Evolutionary conservation across 176 grass and related monocot species (phyloP).

Genomic region (Musa itinerans): DNA sequence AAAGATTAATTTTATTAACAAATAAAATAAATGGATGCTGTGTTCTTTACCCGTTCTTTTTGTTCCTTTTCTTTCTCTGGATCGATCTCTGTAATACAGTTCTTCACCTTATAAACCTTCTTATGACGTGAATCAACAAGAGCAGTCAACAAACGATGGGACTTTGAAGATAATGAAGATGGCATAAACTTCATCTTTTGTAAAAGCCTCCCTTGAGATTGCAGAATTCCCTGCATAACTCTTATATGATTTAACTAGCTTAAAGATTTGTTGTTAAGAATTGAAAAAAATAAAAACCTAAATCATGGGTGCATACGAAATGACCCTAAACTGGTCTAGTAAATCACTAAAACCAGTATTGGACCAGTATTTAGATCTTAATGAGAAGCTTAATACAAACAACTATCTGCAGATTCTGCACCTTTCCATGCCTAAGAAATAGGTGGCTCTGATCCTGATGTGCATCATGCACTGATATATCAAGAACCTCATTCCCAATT

Average conservation of each 20-base stretch:
- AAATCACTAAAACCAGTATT: too few species aligned
- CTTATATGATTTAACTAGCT: background rate
- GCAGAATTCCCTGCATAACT: conserved; percentile 66
- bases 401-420: conserved; percentile 19
- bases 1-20: too few species aligned
- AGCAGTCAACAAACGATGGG: conserved; percentile 76
- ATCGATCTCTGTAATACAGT: conserved; percentile 82
- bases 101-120: conserved; percentile 90
- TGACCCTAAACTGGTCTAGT: background rate
- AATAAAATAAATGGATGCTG: background rate
- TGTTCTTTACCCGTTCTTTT: conserved; percentile 63
- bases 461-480: conserved; percentile 86
- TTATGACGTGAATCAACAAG: conserved; percentile 95
- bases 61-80: conserved; percentile 82
- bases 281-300: too few species aligned
- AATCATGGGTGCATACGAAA: background rate
- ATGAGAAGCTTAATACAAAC: background rate
- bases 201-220: conserved; percentile 93
- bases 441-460: conserved; percentile 87
- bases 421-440: conserved; percentile 80
- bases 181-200: conserved; percentile 96
- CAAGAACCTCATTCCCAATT: conserved; percentile 97
- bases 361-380: too few species aligned
- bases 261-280: too few species aligned
- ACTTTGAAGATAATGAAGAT: conserved; percentile 95